Percentiles rank a stretch among this genome's conserved stretches.
Conservation (phyloP, 108 stramenopile genomes). For the Cylindrotheca closterium region DNA sequence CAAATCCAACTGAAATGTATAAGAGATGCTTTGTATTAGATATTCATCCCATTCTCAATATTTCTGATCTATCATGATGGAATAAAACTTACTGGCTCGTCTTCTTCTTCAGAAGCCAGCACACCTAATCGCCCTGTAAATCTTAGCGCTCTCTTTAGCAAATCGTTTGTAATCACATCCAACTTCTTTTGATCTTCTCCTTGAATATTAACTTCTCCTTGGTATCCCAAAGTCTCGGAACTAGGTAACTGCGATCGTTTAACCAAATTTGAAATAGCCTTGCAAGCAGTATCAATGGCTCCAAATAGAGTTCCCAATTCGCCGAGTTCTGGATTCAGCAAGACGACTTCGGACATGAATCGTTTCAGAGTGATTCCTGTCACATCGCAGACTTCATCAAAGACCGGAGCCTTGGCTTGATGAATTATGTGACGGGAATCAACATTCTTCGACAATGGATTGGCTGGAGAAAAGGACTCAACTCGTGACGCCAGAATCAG, state of each 20-base stretch:
- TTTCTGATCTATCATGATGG: not conserved
- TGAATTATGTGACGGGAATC: not conserved
- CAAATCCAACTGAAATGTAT: slow-evolving; percentile 21
- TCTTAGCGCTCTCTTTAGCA: slow-evolving; percentile 90
- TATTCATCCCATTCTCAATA: too few relatives aligned
- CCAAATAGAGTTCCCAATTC: slow-evolving; percentile 76
- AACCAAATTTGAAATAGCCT: slow-evolving; percentile 64
- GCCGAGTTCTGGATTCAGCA: slow-evolving; percentile 60
- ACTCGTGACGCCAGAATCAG: too few relatives aligned
- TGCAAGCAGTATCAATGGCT: slow-evolving; percentile 85
- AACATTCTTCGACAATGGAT: not conserved
- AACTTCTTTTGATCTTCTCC: slow-evolving; percentile 90
- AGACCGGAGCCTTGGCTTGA: slow-evolving; percentile 43
- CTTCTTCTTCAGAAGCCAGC: slow-evolving; percentile 81
- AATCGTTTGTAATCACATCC: slow-evolving; percentile 95
- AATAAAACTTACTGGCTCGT: slow-evolving; percentile 56
- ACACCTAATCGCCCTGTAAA: slow-evolving; percentile 83
- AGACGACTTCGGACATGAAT: slow-evolving; percentile 73
- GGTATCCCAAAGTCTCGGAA: slow-evolving; percentile 62
- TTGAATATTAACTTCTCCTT: slow-evolving; percentile 83
- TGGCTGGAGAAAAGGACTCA: too few relatives aligned
- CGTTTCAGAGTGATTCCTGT: slow-evolving; percentile 66
- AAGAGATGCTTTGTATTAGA: too few relatives aligned
- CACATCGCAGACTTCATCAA: slow-evolving; percentile 75
- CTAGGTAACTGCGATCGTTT: slow-evolving; percentile 67